These are phyloP conservation scores for Hebeloma cylindrosporum DNA, from an alignment of 768 basidiomycete genomes.

Conservation along the genomic window DNA sequence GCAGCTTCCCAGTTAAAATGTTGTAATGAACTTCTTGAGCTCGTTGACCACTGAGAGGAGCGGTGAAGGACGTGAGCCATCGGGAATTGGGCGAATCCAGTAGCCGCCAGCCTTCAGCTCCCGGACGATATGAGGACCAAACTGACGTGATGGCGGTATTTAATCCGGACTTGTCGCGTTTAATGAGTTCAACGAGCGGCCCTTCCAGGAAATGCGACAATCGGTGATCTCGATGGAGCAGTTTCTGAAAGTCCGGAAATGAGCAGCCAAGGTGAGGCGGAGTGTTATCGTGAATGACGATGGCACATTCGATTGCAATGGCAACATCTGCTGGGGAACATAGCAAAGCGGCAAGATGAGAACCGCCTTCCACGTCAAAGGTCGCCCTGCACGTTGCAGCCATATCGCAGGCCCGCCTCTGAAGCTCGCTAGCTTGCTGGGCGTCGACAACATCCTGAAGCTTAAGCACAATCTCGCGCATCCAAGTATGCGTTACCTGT, in stretches of 20 bases:
- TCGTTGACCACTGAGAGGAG: conserved; percentile 1
- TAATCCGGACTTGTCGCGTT: conserved; percentile 21
- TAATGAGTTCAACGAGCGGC: conserved; percentile 17
- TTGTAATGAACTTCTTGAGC: conserved; percentile 39
- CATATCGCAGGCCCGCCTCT: conserved; percentile 32
- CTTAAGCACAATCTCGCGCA: conserved; percentile 29
- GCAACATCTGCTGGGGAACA: conserved; percentile 22
- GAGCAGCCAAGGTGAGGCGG: conserved; percentile 14
- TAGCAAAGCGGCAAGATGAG: conserved; percentile 20
- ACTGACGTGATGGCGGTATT: conserved; percentile 28
- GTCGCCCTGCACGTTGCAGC: conserved; percentile 41
- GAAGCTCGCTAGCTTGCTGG: conserved; percentile 15
- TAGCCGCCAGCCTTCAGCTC: conserved; percentile 9
- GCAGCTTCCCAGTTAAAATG: conserved; percentile 38
- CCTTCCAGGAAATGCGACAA: conserved; percentile 30
- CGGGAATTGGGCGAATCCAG: conserved; percentile 14
- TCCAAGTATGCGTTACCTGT: conserved; percentile 35
- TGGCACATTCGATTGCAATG: conserved; percentile 31
- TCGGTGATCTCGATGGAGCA: conserved; percentile 32
- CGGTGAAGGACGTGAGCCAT: conserved; percentile 28
- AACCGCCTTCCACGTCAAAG: conserved; percentile 33
- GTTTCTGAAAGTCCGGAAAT: conserved; percentile 14
- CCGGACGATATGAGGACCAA: conserved; percentile 31
- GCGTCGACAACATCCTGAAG: conserved; percentile 18
- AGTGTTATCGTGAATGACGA: conserved; percentile 32